Evolutionary conservation across 2,329 filamentous ascomycete species (phyloP), one percentile per base, ranked within the genome.

Genomic region (Uncinocarpus reesii): DNA sequence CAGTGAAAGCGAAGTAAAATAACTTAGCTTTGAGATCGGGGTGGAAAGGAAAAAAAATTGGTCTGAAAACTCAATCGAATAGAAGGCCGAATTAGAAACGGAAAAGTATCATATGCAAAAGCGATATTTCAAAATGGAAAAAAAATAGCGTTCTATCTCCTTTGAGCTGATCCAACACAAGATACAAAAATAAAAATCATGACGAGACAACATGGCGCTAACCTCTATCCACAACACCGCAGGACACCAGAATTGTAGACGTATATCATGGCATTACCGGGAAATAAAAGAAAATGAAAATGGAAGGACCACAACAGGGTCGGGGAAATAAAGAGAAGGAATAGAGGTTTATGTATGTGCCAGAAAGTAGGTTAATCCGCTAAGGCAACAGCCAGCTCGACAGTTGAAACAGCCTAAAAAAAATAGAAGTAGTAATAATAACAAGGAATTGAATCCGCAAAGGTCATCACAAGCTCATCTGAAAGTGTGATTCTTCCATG

Each of bases 401-500:
- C 6, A 28, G 11, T 28, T 28, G 11, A 24, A 26, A 26, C 2
- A 24, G 8, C 7, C 11, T 26, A 26, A 10, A 8, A 29, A 1
- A 29, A 8, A 2, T 24, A 21, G 5, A 41, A 29, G 26, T 11
- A 3, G 10, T n/a, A 40, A 41, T n/a, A 29, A 28, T 41, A 23
- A 41, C 24, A 28, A 7, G 38, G 38, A 41, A 41, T 29, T 18
- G 43, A 42, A 36, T n/a, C 8, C 16, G 18, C 16, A 26, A 35
- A 24, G 15, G n/a, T 8, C 32, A 13, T 15, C n/a, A 46, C n/a
- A 21, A 37, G 3, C 16, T 52, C 59, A 55, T 34, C 56, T 60
- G 13, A 53, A 52, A n/a, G 50, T 58, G 55, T 58, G 48, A 34
- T 53, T 50, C 38, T 52, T 53, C 37, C 51, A 41, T 16, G 32